Base-by-base conservation (phyloP, 1,139 yeast genomes). In the Scheffersomyces insectosa region DNA sequence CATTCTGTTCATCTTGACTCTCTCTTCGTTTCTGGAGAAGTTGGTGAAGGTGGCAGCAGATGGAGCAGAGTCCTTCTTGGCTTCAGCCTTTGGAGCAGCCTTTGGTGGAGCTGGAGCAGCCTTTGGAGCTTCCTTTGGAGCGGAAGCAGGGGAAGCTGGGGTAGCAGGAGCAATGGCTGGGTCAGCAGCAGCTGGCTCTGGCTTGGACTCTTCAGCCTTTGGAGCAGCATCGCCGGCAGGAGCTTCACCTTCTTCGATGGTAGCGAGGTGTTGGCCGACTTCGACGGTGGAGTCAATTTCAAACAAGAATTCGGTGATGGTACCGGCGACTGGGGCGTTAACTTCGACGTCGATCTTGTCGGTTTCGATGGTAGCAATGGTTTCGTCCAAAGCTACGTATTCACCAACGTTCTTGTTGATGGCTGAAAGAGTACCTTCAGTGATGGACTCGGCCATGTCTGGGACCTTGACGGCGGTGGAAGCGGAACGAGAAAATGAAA, bases 1-100 rank as follows among this genome's bases (percentile, higher is more conserved):
- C 99, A 93, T 95, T 79, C 99, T 88, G 84, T 91, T 93, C 99
- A 93, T 93, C 79, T 93, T 93, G 55, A 95, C 96, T 68, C 91
- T 82, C 68, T 85, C 88, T 74, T 93, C 98, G 50, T 77, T 74
- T 76, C 99, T 87, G 46, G 90, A 79, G 65, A 86, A 86, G 42
- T 79, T 68, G 47, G 88, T 85, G 60, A 82, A 75, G 33, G 82
- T 62, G 34, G 77, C 65, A 36, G 80, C 63, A 29, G 70, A 48
- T 33, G 68, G 59, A 25, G 62, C 52, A 16, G 45, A 28, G 5
- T 57, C 51, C 43, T 57, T 54, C 33, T 56, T 54, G 39, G 57
- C 57, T 37, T 56, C 57, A 27, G 66, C 57, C 43, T 58, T 51
- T 40, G 52, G 55, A 32, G 62, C 55, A 31, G 63, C 56, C 55